Evolutionary conservation across 305 asterid genomes (phyloP), one percentile per base, ranked within the genome.

Genomic region (Fraxinus paxiana): DNA sequence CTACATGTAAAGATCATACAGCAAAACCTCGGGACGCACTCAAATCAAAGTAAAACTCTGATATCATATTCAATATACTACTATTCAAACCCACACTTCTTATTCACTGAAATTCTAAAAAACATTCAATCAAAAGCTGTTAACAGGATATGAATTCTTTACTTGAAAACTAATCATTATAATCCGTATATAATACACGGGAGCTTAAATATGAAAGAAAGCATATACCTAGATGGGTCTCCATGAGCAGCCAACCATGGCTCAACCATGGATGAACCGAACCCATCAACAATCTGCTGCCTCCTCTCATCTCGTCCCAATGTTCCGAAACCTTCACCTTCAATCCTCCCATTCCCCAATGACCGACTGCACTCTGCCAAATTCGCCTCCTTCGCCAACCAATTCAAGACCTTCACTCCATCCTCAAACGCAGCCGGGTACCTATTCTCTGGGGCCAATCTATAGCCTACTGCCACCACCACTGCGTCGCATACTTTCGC

Each of bases 171-270:
- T 10, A 63, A 22, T 20, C 70, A 20, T 22, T 22, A 22, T 59
- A 18, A 59, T 59, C 28, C 7, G 69, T 59, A 20, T 59, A 59
- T 56, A 2, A 5, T 35, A 5, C 12, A 10, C n/a, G 67, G 38
- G 74, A 35, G 7, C 74, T 12, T 59, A n/a, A 34, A 77, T 59
- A 26, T 28, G 71, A 37, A 43, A 79, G 22, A 87, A 69, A 59
- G 8, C 0, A 72, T 76, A 73, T 85, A 93, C 98, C 98, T 92
- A 15, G 95, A 92, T 43, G 84, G 89, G 77, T 92, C 98, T 20
- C 87, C 96, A 84, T 94, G 98, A 85, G 98, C 94, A 86, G 97
- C 97, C 84, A 94, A 81, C 97, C 98, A 94, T 2, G 98, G 98
- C 76, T 92, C 98, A 74, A 85, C 90, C 89, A 88, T 87, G 10